Percentiles rank a stretch among this genome's conserved stretches.
Evolutionary conservation across 106 monocot genomes (phyloP).

Genomic region (Dendrobium huoshanense): DNA sequence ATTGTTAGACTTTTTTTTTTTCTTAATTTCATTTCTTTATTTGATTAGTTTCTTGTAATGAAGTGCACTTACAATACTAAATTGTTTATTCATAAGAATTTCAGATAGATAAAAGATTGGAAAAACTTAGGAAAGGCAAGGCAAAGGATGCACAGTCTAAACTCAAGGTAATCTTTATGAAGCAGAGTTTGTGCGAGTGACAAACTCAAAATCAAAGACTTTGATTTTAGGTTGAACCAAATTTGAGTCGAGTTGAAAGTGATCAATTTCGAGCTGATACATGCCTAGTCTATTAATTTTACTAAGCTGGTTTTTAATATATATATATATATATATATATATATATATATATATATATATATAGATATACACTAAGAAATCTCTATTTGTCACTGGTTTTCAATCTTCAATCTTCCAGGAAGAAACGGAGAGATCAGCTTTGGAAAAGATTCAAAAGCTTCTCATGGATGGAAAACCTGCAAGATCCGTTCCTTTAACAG

Average conservation of each 20-base stretch:
- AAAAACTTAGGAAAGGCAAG: constrained; percentile 91
- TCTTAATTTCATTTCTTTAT: background rate
- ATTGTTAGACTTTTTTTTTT: background rate
- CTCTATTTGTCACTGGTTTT: constrained; percentile 3
- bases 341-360: background rate
- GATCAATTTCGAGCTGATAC: background rate
- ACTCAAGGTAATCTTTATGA: constrained; percentile 49
- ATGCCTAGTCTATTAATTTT: background rate
- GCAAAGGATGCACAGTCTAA: constrained; percentile 79
- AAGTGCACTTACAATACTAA: constrained; percentile 20
- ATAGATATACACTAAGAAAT: background rate
- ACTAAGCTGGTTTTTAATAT: background rate
- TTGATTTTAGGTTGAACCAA: background rate
- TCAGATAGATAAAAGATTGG: constrained; percentile 95
- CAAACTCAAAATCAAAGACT: background rate
- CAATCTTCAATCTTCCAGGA: constrained; percentile 34
- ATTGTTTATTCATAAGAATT: constrained; percentile 22
- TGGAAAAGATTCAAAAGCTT: constrained; percentile 77
- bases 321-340: no score
- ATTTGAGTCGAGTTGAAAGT: background rate
- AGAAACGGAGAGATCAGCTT: constrained; percentile 78
- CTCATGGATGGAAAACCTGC: constrained; percentile 97
- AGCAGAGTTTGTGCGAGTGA: background rate
- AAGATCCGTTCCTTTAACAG: constrained; percentile 71
- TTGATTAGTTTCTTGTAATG: background rate